These are phyloP conservation scores for Penicillium janthinellum DNA, from an alignment of 2,329 filamentous ascomycete genomes.

Conservation along the genomic window DNA sequence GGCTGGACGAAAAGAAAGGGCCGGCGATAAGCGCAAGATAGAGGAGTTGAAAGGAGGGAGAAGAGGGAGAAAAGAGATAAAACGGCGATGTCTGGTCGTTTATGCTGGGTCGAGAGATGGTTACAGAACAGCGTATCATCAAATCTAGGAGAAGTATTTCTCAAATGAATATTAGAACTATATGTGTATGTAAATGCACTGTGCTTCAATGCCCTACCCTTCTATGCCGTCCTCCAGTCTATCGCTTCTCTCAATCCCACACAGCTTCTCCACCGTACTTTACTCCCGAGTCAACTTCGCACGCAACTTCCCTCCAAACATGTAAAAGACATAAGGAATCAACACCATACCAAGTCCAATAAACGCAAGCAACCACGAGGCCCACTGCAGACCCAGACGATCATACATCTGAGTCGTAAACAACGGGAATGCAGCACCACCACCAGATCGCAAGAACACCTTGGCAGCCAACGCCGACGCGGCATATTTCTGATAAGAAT, in stretches of 20 bases:
- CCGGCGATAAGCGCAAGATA: too few relatives aligned
- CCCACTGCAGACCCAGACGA: conserved; percentile 72
- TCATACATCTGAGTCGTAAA: conserved; percentile 78
- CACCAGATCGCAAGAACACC: conserved; percentile 55
- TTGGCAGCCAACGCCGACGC: conserved; percentile 50
- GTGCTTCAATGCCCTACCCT: background rate
- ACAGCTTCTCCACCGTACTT: background rate
- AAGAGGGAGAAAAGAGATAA: too few relatives aligned
- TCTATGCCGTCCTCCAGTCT: background rate
- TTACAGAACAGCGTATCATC: too few relatives aligned
- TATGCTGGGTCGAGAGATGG: too few relatives aligned
- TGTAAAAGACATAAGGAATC: conserved; percentile 25
- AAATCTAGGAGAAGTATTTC: too few relatives aligned
- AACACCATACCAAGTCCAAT: conserved; percentile 26
- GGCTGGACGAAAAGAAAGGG: too few relatives aligned
- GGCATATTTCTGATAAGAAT: conserved; percentile 53
- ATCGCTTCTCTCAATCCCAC: background rate
- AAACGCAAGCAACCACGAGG: conserved; percentile 68
- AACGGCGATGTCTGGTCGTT: too few relatives aligned
- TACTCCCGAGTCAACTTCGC: conserved; percentile 13
- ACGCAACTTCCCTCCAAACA: conserved; percentile 20
- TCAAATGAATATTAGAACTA: background rate
- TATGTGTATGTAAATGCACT: background rate
- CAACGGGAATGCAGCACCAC: conserved; percentile 71
- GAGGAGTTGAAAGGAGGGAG: too few relatives aligned